Conservation (phyloP, 352 stramenopile species). For the Phytophthora aleatoria region DNA sequence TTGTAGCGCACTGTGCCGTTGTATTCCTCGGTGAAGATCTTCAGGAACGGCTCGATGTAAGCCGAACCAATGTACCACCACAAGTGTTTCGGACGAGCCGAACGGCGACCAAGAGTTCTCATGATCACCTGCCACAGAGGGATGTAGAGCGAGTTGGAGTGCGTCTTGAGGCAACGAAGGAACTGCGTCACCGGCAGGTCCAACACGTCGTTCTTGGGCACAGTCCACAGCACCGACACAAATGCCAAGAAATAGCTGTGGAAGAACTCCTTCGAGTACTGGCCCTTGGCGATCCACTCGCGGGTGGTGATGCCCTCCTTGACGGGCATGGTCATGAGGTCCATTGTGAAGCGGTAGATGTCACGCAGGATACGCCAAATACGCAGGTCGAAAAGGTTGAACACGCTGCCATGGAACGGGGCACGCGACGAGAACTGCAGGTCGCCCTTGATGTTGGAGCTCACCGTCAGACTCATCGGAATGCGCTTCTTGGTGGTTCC, state of each 20-base stretch:
- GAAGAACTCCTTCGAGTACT: constrained; percentile 87
- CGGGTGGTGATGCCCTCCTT: constrained; percentile 76
- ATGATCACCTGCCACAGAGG: constrained; percentile 86
- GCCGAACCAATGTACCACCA: constrained; percentile 88
- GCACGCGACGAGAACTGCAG: constrained; percentile 86
- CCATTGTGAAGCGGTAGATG: constrained; percentile 88
- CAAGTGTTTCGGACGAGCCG: constrained; percentile 80
- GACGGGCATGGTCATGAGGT: constrained; percentile 87
- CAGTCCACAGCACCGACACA: constrained; percentile 85
- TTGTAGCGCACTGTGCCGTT: constrained; percentile 83
- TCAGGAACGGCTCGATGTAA: constrained; percentile 87
- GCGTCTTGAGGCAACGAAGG: constrained; percentile 86
- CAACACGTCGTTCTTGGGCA: constrained; percentile 85
- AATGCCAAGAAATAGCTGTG: constrained; percentile 89
- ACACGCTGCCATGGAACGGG: constrained; percentile 69
- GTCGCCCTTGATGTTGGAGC: constrained; percentile 79
- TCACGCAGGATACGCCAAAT: constrained; percentile 86
- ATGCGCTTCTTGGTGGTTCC: constrained; percentile 88
- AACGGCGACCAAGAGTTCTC: constrained; percentile 66
- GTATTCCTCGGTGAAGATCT: constrained; percentile 84
- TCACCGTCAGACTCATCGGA: constrained; percentile 88
- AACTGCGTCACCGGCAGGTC: constrained; percentile 85
- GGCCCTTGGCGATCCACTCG: constrained; percentile 68
- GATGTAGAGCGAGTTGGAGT: constrained; percentile 89
- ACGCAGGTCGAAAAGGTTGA: constrained; percentile 73